These are phyloP conservation scores for Plantago major DNA, from an alignment of 257 asterid genomes.

Conservation along the genomic window DNA sequence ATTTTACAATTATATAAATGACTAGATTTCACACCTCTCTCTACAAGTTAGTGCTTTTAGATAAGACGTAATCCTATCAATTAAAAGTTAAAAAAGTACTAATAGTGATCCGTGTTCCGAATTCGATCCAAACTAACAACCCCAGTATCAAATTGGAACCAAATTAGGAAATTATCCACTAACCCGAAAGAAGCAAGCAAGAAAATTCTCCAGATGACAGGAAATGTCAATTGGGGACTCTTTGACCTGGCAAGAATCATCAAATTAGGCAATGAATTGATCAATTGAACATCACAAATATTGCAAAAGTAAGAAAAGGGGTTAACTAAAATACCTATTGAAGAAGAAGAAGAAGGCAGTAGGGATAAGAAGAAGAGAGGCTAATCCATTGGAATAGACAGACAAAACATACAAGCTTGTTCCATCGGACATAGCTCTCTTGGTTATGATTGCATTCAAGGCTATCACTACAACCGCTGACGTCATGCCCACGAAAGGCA, in stretches of 20 bases:
- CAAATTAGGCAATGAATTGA: constrained; percentile 9
- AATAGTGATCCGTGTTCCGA: too few relatives aligned
- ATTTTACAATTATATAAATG: too few relatives aligned
- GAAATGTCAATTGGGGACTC: constrained; percentile 33
- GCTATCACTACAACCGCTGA: constrained; percentile 40
- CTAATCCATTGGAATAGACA: constrained; percentile 42
- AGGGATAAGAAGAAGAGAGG: constrained; percentile 44
- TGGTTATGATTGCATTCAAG: constrained; percentile 40
- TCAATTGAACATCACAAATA: neutral
- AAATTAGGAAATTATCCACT: constrained; percentile 1
- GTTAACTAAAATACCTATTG: constrained; percentile 14
- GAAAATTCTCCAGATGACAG: constrained; percentile 47
- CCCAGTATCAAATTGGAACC: too few relatives aligned
- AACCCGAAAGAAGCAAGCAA: constrained; percentile 59
- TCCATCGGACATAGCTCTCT: constrained; percentile 46
- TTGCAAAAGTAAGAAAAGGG: neutral
- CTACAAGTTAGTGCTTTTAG: too few relatives aligned
- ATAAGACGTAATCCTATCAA: too few relatives aligned
- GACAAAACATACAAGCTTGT: constrained; percentile 42
- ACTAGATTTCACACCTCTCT: too few relatives aligned
- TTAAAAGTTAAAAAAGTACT: too few relatives aligned
- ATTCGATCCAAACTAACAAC: too few relatives aligned
- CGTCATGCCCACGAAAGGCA: constrained; percentile 43
- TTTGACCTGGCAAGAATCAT: constrained; percentile 37
- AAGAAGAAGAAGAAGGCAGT: constrained; percentile 45